Evolutionary conservation across 495 filamentous ascomycete genomes (phyloP).

Genomic region (Paragyromitra xinjiangensis): DNA sequence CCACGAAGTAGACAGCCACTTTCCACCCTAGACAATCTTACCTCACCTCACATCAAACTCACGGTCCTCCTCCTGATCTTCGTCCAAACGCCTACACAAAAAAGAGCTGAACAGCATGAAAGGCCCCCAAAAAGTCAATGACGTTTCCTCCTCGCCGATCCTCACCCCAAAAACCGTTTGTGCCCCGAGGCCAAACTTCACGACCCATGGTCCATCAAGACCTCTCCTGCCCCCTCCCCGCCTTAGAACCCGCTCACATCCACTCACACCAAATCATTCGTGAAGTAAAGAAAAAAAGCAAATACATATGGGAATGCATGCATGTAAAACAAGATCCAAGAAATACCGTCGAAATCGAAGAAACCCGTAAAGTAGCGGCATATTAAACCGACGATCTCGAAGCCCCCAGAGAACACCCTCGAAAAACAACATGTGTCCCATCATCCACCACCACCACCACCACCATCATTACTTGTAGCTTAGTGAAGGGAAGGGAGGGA

Average conservation of each 20-base stretch:
- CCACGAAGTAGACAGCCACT: too few species aligned
- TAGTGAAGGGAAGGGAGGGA: neutral
- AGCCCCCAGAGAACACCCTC: slow-evolving; percentile 10
- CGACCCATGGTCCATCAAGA: slow-evolving; percentile 21
- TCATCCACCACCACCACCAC: slow-evolving; percentile 5
- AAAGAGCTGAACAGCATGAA: slow-evolving; percentile 6
- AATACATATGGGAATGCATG: neutral
- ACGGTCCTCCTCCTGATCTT: slow-evolving; percentile 16
- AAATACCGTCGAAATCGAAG: slow-evolving; percentile 30
- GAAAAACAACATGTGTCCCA: slow-evolving; percentile 8
- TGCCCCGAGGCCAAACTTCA: neutral
- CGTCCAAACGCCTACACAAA: neutral
- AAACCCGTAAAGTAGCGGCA: slow-evolving; percentile 23
- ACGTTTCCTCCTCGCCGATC: slow-evolving; percentile 34
- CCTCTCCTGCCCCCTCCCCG: neutral
- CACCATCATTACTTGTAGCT: slow-evolving; percentile 15
- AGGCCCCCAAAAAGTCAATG: slow-evolving; percentile 11
- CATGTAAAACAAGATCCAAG: slow-evolving; percentile 28
- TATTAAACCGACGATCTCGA: slow-evolving; percentile 32
- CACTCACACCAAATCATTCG: neutral
- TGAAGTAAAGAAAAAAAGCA: slow-evolving; percentile 5
- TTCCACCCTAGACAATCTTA: slow-evolving; percentile 8
- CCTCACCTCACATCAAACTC: slow-evolving; percentile 6
- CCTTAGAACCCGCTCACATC: slow-evolving; percentile 15
- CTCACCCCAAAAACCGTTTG: slow-evolving; percentile 22